A percentile compares a stretch with the other conserved stretches of the same genome.
Conservation (phyloP, 116 monocot genomes). For the Phalaenopsis hybrid region DNA sequence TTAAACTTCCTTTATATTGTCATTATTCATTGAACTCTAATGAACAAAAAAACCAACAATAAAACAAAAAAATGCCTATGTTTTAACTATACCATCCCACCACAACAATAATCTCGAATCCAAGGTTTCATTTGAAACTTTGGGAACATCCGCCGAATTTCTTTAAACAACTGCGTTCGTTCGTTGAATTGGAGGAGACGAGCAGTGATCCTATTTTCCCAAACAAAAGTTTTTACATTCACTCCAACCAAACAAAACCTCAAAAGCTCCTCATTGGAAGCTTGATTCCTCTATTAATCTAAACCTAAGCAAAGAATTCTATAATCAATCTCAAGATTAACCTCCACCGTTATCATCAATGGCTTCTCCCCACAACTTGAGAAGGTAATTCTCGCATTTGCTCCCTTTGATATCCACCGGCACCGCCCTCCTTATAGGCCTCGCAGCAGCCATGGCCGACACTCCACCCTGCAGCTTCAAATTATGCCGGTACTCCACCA, state of each 20-base stretch:
- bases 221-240: too few species aligned
- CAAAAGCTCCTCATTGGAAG: too few species aligned
- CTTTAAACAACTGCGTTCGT: too few species aligned
- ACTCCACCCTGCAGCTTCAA: slow-evolving; percentile 21
- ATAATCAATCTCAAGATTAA: not conserved
- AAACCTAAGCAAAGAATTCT: not conserved
- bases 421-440: slow-evolving; percentile 19
- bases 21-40: not conserved
- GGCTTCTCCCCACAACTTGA: slow-evolving; percentile 66
- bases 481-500: slow-evolving; percentile 79
- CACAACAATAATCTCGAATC: not conserved
- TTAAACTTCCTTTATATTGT: not conserved
- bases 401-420: slow-evolving; percentile 33
- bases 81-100: too few species aligned
- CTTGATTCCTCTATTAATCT: not conserved
- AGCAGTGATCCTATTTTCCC: too few species aligned
- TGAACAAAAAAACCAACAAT: not conserved
- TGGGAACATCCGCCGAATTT: too few species aligned
- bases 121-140: too few species aligned
- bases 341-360: slow-evolving; percentile 1
- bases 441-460: too few species aligned
- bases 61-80: not conserved
- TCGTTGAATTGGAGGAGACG: too few species aligned
- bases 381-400: slow-evolving; percentile 56
- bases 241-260: too few species aligned